These are phyloP conservation scores for Ogataea saltuana DNA, from an alignment of 805 yeast genomes.

Conservation along the genomic window DNA sequence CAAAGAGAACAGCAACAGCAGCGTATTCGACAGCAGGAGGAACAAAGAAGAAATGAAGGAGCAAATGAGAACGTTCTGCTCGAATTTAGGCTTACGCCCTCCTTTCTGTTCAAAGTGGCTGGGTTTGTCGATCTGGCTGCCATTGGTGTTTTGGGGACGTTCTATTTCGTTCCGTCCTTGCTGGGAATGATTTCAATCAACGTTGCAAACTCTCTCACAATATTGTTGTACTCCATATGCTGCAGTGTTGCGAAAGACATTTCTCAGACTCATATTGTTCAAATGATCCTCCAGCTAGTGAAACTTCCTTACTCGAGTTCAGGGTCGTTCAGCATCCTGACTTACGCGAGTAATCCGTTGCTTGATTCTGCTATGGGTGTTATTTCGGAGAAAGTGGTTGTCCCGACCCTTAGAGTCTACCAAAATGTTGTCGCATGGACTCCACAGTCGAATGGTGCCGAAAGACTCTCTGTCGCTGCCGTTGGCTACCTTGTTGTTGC, in stretches of 20 bases:
- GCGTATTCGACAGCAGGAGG: conserved; percentile 10
- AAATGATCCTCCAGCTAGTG: background rate
- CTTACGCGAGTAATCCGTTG: background rate
- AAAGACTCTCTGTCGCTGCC: conserved; percentile 19
- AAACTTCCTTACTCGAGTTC: background rate
- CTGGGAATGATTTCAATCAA: conserved; percentile 26
- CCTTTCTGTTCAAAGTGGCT: conserved; percentile 23
- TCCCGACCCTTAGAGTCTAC: conserved; percentile 15
- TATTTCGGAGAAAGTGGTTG: background rate
- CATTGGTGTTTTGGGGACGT: conserved; percentile 21
- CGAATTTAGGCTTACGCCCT: conserved; percentile 17
- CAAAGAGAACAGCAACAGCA: conserved; percentile 14
- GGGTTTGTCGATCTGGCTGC: conserved; percentile 25
- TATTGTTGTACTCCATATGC: background rate
- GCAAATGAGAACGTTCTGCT: conserved; percentile 17
- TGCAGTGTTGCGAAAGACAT: conserved; percentile 1
- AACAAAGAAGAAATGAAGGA: conserved; percentile 10
- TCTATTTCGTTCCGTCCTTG: conserved; percentile 29
- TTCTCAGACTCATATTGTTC: background rate
- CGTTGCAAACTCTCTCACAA: conserved; percentile 12
- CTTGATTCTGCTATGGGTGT: background rate
- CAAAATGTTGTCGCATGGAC: conserved; percentile 23
- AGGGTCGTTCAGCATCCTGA: background rate
- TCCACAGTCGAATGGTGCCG: conserved; percentile 23
- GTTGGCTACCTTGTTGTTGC: conserved; percentile 26